Conservation (phyloP, 2,329 filamentous ascomycete species). For the Cadophora gregata region DNA sequence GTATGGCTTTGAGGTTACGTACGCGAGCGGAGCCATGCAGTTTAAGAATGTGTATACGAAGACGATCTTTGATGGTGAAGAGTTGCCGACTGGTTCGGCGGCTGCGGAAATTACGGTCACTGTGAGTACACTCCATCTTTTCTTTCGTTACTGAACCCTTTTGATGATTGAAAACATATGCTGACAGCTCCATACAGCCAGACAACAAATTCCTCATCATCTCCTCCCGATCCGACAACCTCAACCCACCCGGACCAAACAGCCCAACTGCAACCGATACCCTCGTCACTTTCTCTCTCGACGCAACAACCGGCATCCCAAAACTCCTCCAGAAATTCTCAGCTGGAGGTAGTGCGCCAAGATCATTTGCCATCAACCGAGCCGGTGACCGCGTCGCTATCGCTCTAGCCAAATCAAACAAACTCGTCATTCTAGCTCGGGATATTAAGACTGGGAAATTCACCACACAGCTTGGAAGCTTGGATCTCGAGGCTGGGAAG, state of each 20-base stretch:
- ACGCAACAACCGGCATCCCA: constrained; percentile 45
- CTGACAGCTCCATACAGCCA: constrained; percentile 12
- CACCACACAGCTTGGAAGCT: constrained; percentile 42
- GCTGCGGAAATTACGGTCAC: constrained; percentile 19
- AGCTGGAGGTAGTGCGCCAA: constrained; percentile 50
- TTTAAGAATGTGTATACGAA: constrained; percentile 3
- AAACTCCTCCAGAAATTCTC: constrained; percentile 48
- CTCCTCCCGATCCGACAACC: constrained; percentile 15
- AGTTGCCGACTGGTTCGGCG: constrained; percentile 3
- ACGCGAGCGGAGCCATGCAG: not conserved
- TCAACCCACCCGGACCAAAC: not conserved
- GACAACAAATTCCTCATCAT: constrained; percentile 24
- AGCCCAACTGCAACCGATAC: constrained; percentile 44
- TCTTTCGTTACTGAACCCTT: not conserved
- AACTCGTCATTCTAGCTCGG: constrained; percentile 1
- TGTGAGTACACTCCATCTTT: not conserved
- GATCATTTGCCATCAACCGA: constrained; percentile 51
- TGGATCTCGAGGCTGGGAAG: constrained; percentile 22
- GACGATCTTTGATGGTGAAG: constrained; percentile 1
- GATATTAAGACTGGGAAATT: constrained; percentile 11
- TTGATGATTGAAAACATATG: not conserved
- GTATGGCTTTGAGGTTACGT: constrained; percentile 12
- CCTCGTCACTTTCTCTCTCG: constrained; percentile 47
- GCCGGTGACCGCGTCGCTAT: constrained; percentile 48
- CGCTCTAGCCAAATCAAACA: constrained; percentile 4